Evolutionary conservation across 2,329 filamentous ascomycete species (phyloP), one percentile per base, ranked within the genome.

Genomic region (Epichloe gansuensis): DNA sequence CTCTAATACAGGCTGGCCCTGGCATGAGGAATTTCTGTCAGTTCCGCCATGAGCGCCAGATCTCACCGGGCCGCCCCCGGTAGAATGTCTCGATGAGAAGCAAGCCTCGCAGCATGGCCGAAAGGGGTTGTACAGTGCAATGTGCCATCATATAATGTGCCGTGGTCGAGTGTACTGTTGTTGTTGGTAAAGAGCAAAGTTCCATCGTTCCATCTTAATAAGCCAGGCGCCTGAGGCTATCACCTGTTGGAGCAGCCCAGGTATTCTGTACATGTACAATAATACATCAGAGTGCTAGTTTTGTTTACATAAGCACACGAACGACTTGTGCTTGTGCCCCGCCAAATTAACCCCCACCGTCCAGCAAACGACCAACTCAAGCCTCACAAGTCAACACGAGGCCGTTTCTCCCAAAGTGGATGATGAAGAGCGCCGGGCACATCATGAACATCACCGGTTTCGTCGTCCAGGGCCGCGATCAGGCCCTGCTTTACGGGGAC

Each of bases 371-470:
- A 37, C 12, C 15, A 44, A 9, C 2, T 25, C 17, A 21, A 35
- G n/a, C 17, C 39, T 35, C 12, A 15, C 9, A n/a, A 28, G 21
- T 44, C 41, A 17, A 5, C 51, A 41, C 38, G 25, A 4, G 11
- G 38, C 15, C 38, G 3, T 4, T 49, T 23, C n/a, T 25, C 39
- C 41, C 44, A 34, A 17, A 34, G 21, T 31, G 11, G 37, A 6
- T 4, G 3, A n/a, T 4, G 3, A n/a, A 38, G 23, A 43, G 21
- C 25, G 17, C 25, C 34, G 23, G 38, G 37, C 2, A 42, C 23
- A 50, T 35, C 56, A 96, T 97, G 91, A 88, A 96, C 58, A 88
- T 97, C 69, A 97, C 93, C 53, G 81, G 81, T 60, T 91, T 88
- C 58, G 75, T 97, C 60, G 79, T 90, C 63, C 81, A 83, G 51